These are phyloP conservation scores for Apium graveolens DNA, from an alignment of 129 eudicot species.

Conservation along the genomic window DNA sequence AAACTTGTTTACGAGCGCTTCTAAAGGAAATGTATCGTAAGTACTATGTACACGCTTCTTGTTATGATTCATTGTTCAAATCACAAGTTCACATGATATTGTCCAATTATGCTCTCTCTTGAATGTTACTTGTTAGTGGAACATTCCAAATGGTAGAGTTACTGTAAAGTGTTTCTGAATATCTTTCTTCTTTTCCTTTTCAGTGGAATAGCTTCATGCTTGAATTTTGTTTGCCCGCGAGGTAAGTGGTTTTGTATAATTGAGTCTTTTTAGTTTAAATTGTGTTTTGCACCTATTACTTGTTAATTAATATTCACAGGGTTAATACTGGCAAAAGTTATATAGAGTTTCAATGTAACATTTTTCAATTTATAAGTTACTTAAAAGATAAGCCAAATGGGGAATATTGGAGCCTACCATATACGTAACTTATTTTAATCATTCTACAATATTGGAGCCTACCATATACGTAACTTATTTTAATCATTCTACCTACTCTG, in stretches of 20 bases:
- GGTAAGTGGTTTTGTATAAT: conserved; percentile 14
- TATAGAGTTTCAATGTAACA: too few relatives aligned
- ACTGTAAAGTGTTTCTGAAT: not conserved
- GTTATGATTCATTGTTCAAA: not conserved
- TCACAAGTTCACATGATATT: not conserved
- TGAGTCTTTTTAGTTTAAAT: not conserved
- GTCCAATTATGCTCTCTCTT: not conserved
- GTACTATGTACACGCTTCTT: conserved; percentile 10
- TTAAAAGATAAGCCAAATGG: too few relatives aligned
- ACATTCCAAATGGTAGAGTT: not conserved
- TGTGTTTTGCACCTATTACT: not conserved
- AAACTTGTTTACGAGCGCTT: conserved; percentile 25
- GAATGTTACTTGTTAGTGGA: not conserved
- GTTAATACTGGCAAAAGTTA: too few relatives aligned
- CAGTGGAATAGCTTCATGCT: conserved; percentile 27
- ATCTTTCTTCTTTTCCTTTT: not conserved
- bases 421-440: not conserved
- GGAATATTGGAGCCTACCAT: too few relatives aligned
- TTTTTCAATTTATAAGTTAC: too few relatives aligned
- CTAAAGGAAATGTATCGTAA: conserved; percentile 27
- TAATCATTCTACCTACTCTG: not conserved
- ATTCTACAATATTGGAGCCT: not conserved
- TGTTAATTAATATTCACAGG: not conserved
- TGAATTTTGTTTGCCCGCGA: conserved; percentile 17
- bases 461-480: too few relatives aligned